A percentile compares a stretch with the other conserved stretches of the same genome.
These are phyloP conservation scores for Artomyces pyxidatus DNA, from an alignment of 768 basidiomycete genomes.

Conservation along the genomic window DNA sequence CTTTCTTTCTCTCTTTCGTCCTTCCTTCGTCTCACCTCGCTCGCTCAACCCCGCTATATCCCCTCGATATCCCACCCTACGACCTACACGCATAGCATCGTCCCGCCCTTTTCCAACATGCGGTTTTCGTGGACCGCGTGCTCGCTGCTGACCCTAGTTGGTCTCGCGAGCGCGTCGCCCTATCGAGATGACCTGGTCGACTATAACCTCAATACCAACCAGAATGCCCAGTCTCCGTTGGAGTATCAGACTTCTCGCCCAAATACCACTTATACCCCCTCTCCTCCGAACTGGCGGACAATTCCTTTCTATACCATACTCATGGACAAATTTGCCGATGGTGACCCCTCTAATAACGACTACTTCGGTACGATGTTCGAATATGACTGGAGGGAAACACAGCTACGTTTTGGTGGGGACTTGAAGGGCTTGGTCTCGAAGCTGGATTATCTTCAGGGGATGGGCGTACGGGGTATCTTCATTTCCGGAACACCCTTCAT, in stretches of 20 bases:
- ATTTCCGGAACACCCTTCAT: conserved; percentile 89
- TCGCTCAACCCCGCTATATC: not conserved
- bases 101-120: conserved; percentile 23
- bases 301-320: conserved; percentile 77
- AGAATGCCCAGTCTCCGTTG: conserved; percentile 55
- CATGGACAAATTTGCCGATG: conserved; percentile 91
- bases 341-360: conserved; percentile 88
- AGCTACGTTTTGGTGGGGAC: conserved; percentile 86
- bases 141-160: conserved; percentile 30
- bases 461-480: conserved; percentile 81
- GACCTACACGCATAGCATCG: not conserved
- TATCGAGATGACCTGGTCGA: conserved; percentile 57
- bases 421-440: conserved; percentile 65
- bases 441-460: conserved; percentile 84
- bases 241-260: conserved; percentile 59
- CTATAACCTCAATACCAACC: conserved; percentile 77
- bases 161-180: conserved; percentile 46
- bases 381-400: conserved; percentile 81
- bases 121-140: conserved; percentile 39
- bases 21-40: not conserved
- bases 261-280: conserved; percentile 64
- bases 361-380: conserved; percentile 76
- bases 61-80: not conserved
- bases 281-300: conserved; percentile 80
- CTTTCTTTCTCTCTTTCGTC: not conserved